Evolutionary conservation across 352 stramenopile species (phyloP).

Genomic region (Phytophthora crassamura): DNA sequence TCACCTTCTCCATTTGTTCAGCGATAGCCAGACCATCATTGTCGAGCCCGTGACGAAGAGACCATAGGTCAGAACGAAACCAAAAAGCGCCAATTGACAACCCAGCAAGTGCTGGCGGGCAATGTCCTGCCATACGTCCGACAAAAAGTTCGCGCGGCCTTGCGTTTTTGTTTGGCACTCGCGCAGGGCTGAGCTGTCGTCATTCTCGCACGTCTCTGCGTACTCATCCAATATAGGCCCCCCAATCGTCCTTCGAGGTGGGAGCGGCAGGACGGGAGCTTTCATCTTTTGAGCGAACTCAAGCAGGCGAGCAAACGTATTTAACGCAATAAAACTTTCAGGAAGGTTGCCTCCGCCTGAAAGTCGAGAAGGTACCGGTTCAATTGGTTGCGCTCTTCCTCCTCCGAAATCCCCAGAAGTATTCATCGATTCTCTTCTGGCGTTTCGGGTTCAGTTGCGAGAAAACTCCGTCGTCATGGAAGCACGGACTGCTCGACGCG

Average conservation of each 20-base stretch:
- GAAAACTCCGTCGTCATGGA: not conserved
- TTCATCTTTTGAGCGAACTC: not conserved
- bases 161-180: not conserved
- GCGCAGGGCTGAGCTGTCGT: conserved; percentile 2
- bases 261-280: not conserved
- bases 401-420: not conserved
- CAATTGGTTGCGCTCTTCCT: not conserved
- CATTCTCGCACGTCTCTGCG: not conserved
- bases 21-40: conserved; percentile 10
- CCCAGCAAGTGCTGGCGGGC: conserved; percentile 6
- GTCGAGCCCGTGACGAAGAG: not conserved
- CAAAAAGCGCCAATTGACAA: conserved; percentile 11
- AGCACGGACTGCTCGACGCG: too few species aligned
- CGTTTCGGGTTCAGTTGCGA: not conserved
- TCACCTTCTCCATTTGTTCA: conserved; percentile 12
- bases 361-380: conserved; percentile 5
- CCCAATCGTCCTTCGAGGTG: not conserved
- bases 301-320: not conserved
- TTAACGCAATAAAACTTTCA: conserved; percentile 6
- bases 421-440: conserved; percentile 3
- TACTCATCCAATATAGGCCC: conserved; percentile 4
- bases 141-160: conserved; percentile 18
- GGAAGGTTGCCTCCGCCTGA: conserved; percentile 5
- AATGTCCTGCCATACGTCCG: conserved; percentile 19
- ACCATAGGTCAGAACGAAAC: not conserved